A percentile compares a stretch with the other conserved stretches of the same genome.
These are phyloP conservation scores for Xerocomus nothofagi DNA, from an alignment of 1,284 basidiomycete genomes.

Conservation along the genomic window DNA sequence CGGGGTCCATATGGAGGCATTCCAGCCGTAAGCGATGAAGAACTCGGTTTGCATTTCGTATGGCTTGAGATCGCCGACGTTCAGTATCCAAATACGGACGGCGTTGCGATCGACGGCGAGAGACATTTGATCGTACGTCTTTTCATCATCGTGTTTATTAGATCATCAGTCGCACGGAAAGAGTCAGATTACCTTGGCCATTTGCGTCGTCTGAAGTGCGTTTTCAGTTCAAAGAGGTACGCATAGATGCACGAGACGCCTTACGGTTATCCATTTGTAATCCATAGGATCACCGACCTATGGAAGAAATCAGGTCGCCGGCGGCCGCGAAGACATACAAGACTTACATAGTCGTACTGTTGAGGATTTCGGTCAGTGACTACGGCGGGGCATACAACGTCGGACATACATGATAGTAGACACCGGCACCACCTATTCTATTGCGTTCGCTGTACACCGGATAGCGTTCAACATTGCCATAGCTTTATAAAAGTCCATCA, in stretches of 20 bases:
- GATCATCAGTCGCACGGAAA: not conserved
- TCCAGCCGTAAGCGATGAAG: slow-evolving; percentile 62
- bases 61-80: slow-evolving; percentile 72
- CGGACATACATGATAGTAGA: slow-evolving; percentile 5
- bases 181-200: not conserved
- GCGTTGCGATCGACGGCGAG: slow-evolving; percentile 23
- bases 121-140: slow-evolving; percentile 6
- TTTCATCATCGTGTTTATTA: not conserved
- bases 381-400: no score
- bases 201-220: slow-evolving; percentile 2
- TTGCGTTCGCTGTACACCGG: not conserved
- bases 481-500: not conserved
- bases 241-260: not conserved
- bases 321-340: not conserved
- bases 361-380: not conserved
- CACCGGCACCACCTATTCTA: slow-evolving; percentile 4
- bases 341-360: not conserved
- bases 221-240: not conserved
- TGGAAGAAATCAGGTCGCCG: not conserved
- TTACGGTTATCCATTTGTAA: slow-evolving; percentile 1
- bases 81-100: slow-evolving; percentile 57
- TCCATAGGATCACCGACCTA: slow-evolving; percentile 1
- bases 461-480: slow-evolving; percentile 1
- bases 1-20: slow-evolving; percentile 38
- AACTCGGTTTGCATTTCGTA: slow-evolving; percentile 34